Percentiles rank a stretch among this genome's conserved stretches.
These are phyloP conservation scores for Verbascum thapsus DNA, from an alignment of 257 asterid species.

Conservation along the genomic window DNA sequence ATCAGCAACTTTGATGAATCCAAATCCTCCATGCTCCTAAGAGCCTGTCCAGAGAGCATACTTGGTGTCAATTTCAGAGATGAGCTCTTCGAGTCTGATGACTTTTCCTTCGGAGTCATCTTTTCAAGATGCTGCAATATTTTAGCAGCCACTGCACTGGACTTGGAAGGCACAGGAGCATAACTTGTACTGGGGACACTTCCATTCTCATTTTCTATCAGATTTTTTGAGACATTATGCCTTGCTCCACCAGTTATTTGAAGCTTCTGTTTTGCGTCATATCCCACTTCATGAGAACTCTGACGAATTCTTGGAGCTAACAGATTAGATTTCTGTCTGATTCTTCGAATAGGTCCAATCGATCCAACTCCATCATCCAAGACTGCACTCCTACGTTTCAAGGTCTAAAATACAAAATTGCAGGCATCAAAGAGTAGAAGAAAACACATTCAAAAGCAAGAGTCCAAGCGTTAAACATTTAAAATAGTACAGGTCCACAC, in stretches of 20 bases:
- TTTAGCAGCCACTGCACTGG: conserved; percentile 76
- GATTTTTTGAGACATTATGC: conserved; percentile 31
- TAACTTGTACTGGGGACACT: conserved; percentile 54
- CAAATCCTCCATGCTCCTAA: conserved; percentile 56
- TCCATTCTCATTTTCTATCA: conserved; percentile 43
- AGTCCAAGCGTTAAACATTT: conserved; percentile 5
- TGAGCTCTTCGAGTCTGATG: conserved; percentile 58
- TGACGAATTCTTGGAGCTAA: conserved; percentile 41
- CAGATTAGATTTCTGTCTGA: conserved; percentile 69
- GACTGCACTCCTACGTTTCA: conserved; percentile 77
- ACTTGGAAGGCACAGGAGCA: conserved; percentile 59
- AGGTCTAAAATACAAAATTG: conserved; percentile 52
- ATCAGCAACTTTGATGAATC: conserved; percentile 54
- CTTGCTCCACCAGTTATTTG: conserved; percentile 38
- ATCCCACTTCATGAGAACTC: conserved; percentile 41
- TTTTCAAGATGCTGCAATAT: conserved; percentile 83
- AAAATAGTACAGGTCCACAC: conserved; percentile 21
- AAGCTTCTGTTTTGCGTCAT: conserved; percentile 46
- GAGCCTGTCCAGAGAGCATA: conserved; percentile 64
- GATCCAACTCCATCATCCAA: conserved; percentile 79
- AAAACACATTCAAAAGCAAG: conserved; percentile 1
- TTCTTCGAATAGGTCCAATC: conserved; percentile 75
- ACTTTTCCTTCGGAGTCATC: conserved; percentile 68
- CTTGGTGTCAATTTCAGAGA: conserved; percentile 49
- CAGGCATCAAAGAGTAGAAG: conserved; percentile 17